Evolutionary conservation across 2,329 filamentous ascomycete species (phyloP).

Genomic region (Penicillium brevicompactum): DNA sequence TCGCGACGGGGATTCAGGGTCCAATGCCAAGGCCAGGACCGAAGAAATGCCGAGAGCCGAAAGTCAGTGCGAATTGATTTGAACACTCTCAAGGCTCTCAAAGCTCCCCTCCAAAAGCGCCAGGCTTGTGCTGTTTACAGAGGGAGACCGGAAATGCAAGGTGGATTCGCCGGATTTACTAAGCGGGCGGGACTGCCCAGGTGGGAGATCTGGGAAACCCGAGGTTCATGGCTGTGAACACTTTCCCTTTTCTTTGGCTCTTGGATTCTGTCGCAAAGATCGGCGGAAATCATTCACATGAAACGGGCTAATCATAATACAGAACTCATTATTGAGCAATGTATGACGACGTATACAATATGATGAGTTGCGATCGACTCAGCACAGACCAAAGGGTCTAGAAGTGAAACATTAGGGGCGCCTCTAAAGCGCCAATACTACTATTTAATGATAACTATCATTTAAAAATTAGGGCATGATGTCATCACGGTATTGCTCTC

Average conservation of each 20-base stretch:
- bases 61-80: background rate
- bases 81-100: background rate
- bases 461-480: constrained; percentile 22
- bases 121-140: background rate
- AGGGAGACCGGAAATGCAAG: background rate
- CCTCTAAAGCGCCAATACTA: background rate
- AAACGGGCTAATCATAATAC: background rate
- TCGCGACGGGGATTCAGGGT: constrained; percentile 14
- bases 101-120: too few relatives aligned
- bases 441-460: background rate
- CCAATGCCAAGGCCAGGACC: background rate
- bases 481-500: constrained; percentile 42
- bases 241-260: too few relatives aligned
- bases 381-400: background rate
- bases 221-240: background rate
- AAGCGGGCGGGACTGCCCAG: constrained; percentile 5
- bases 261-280: too few relatives aligned
- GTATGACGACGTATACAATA: background rate
- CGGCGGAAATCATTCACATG: too few relatives aligned
- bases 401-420: background rate
- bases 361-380: background rate
- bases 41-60: background rate
- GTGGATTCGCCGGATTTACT: background rate
- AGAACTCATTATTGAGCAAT: background rate
- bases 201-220: background rate